Conservation (phyloP, 1,284 basidiomycete genomes). For the Ustilago crameri region DNA sequence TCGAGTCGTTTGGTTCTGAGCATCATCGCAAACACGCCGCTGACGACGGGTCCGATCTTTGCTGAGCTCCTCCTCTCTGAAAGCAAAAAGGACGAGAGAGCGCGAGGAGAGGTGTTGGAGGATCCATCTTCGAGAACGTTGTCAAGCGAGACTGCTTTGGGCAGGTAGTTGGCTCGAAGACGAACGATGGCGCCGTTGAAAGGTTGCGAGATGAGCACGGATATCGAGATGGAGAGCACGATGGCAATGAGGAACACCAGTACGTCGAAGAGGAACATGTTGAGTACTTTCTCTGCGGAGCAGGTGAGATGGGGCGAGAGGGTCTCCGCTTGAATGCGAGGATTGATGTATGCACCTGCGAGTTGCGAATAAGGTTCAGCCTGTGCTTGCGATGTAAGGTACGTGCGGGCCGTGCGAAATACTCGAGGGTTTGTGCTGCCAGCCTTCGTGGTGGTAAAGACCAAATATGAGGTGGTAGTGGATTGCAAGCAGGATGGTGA, state of each 20-base stretch:
- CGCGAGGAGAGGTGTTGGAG: constrained; percentile 28
- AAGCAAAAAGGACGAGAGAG: constrained; percentile 50
- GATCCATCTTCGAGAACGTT: constrained; percentile 64
- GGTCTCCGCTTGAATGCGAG: not conserved
- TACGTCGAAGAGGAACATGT: constrained; percentile 37
- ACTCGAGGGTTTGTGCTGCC: not conserved
- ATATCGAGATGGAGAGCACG: constrained; percentile 49
- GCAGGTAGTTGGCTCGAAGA: constrained; percentile 66
- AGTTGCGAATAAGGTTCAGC: not conserved
- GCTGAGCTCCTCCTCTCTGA: constrained; percentile 51
- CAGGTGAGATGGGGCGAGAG: not conserved
- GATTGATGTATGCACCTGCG: not conserved
- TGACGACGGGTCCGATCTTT: constrained; percentile 65
- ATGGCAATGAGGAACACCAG: constrained; percentile 52
- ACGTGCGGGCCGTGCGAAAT: not conserved
- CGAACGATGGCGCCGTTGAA: constrained; percentile 63
- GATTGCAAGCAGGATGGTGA: no score
- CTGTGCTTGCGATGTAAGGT: not conserved
- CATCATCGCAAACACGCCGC: constrained; percentile 61
- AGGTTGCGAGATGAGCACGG: constrained; percentile 59
- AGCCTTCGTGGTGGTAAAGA: no score
- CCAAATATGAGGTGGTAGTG: no score
- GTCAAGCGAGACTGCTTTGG: constrained; percentile 64
- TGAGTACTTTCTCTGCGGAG: not conserved
- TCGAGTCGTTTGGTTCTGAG: constrained; percentile 59